phyloP scores from a whole-genome alignment of 768 basidiomycete genomes.

The Lactifluus echinatus region DNA sequence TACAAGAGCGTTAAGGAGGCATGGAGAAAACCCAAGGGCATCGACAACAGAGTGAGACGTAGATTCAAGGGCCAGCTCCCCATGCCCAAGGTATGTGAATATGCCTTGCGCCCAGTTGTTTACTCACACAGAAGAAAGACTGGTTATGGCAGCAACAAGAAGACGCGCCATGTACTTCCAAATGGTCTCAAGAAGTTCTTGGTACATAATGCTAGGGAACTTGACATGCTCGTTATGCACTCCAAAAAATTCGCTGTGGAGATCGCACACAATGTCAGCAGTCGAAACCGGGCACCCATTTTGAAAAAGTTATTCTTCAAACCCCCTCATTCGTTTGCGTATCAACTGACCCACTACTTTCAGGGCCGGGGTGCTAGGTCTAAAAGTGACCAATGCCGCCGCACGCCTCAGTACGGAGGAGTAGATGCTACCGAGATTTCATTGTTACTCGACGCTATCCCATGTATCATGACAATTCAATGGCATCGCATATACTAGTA shows the following conservation, averaged over 20 bases:
- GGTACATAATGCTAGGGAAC: constrained; percentile 86
- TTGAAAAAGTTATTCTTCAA: constrained; percentile 57
- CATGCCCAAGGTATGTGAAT: constrained; percentile 79
- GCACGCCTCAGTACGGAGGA: constrained; percentile 95
- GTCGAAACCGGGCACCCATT: constrained; percentile 87
- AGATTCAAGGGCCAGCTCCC: constrained; percentile 92
- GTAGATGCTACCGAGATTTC: constrained; percentile 38
- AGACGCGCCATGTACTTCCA: constrained; percentile 93
- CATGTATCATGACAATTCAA: constrained; percentile 43
- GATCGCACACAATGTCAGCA: constrained; percentile 93
- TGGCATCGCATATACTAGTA: constrained; percentile 19
- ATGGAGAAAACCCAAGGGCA: constrained; percentile 99
- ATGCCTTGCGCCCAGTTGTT: neutral
- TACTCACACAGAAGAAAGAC: constrained; percentile 35
- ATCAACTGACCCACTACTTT: neutral
- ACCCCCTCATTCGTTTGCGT: neutral
- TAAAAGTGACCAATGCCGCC: constrained; percentile 91
- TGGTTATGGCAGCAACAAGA: constrained; percentile 88
- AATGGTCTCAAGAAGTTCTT: constrained; percentile 94
- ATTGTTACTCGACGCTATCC: constrained; percentile 31
- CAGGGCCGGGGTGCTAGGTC: constrained; percentile 76
- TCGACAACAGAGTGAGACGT: constrained; percentile 94
- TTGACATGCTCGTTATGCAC: constrained; percentile 97
- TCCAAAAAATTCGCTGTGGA: constrained; percentile 94
- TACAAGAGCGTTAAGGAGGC: constrained; percentile 95